Conservation (phyloP, 305 asterid species). For the Striga hermonthica region DNA sequence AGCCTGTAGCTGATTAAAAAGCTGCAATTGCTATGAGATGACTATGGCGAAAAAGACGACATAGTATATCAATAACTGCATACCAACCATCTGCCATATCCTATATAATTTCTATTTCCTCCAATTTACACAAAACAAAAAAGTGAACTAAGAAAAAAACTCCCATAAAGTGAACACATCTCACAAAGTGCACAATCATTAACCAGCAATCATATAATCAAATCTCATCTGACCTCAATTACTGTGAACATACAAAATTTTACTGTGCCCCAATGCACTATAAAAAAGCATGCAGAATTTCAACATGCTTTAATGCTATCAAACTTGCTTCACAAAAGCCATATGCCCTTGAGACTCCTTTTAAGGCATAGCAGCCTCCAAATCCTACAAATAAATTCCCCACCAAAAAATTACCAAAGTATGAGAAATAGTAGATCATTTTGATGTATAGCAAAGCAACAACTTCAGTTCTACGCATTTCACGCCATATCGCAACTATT, state of each 20-base stretch:
- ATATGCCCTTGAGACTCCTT: constrained; percentile 28
- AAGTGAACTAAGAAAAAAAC: constrained; percentile 10
- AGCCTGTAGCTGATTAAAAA: constrained; percentile 4
- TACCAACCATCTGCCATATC: constrained; percentile 23
- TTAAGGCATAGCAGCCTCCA: constrained; percentile 30
- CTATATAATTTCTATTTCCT: constrained; percentile 31
- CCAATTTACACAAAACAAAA: constrained; percentile 13
- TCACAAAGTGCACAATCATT: constrained; percentile 28
- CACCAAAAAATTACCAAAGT: constrained; percentile 11
- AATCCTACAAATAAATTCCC: constrained; percentile 36
- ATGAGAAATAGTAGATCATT: not conserved
- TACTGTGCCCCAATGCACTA: constrained; percentile 10
- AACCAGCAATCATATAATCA: constrained; percentile 21
- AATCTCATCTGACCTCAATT: constrained; percentile 20
- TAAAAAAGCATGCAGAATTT: constrained; percentile 11
- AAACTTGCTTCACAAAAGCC: constrained; percentile 12
- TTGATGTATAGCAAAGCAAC: not conserved
- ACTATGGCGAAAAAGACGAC: not conserved
- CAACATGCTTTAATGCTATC: constrained; percentile 14
- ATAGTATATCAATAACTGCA: not conserved
- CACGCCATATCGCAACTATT: not conserved
- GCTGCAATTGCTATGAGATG: constrained; percentile 21
- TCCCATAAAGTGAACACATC: constrained; percentile 27
- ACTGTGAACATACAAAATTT: constrained; percentile 36
- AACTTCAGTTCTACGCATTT: not conserved